Evolutionary conservation across 805 yeast species (phyloP), one percentile per base, ranked within the genome.

Genomic region (Metschnikowia gruessii): DNA sequence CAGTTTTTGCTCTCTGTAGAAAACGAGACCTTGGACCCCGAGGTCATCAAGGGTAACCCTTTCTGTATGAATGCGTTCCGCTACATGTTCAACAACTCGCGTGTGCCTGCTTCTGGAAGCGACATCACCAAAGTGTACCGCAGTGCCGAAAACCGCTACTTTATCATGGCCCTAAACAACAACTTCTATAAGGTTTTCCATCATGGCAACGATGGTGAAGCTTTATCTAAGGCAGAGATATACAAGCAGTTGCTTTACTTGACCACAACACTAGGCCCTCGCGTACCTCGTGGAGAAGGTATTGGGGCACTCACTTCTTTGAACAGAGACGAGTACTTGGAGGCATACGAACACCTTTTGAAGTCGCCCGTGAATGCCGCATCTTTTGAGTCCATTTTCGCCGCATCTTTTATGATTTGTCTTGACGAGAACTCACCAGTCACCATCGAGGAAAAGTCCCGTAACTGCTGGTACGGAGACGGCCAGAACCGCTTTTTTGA

Each of bases 61-160:
- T 85, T 81, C 62, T 92, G 97, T 69, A 92, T 92, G 98, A 90
- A 88, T 65, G 83, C 95, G 29, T 91, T 88, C 78, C 80, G 80
- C 60, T 80, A 81, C 72, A 85, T 92, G 96, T 92, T 92, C 76
- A 88, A 90, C 74, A 87, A 85, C 62, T 79, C 87, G 47, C 79
- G 98, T 58, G 77, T 87, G 43, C 97, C 97, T n/a, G 73, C 70
- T 36, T 68, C 69, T 19, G 70, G 70, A n/a, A 64, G 76, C 46
- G 97, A 92, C 64, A 72, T 77, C 49, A 84, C 85, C 56, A 74
- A 76, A 24, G 62, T 69, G 49, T 83, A 80, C 65, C 68, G 73
- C 13, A 62, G 66, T 32, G 72, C 68, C 31, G 64, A 68, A 38
- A 81, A 87, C 66, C 79, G 83, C 61, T 88, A 81, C 69, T 77